These are phyloP conservation scores for Sarocladiaceae sp. DNA, from an alignment of 2,329 filamentous ascomycete genomes.

Conservation along the genomic window DNA sequence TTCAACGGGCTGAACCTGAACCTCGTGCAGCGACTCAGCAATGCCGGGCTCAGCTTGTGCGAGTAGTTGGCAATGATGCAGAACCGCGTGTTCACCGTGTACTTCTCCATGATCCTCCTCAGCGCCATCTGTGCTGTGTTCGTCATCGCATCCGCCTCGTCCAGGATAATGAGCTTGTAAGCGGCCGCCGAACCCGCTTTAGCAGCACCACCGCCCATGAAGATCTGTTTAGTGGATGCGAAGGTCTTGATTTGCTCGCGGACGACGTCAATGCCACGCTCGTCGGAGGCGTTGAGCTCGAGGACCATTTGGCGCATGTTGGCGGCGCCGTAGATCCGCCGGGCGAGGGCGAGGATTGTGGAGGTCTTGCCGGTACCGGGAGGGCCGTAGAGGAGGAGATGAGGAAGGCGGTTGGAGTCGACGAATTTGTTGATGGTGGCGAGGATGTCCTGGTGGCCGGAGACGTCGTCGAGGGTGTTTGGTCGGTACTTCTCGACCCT, in stretches of 20 bases:
- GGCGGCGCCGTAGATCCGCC: slow-evolving; percentile 82
- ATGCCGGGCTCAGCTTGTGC: slow-evolving; percentile 89
- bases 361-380: slow-evolving; percentile 97
- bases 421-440: slow-evolving; percentile 97
- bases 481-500: slow-evolving; percentile 98
- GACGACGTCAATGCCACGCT: slow-evolving; percentile 95
- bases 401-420: slow-evolving; percentile 86
- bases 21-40: slow-evolving; percentile 87
- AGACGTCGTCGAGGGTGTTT: slow-evolving; percentile 82
- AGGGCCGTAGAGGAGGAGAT: slow-evolving; percentile 93
- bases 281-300: slow-evolving; percentile 94
- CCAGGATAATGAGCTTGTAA: slow-evolving; percentile 94
- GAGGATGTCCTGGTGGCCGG: slow-evolving; percentile 94
- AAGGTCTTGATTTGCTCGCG: slow-evolving; percentile 99
- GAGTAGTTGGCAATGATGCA: slow-evolving; percentile 99
- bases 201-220: slow-evolving; percentile 54
- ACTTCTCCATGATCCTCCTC: slow-evolving; percentile 97
- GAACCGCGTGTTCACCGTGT: slow-evolving; percentile 95
- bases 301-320: slow-evolving; percentile 99
- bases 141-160: slow-evolving; percentile 99
- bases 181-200: slow-evolving; percentile 51
- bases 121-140: slow-evolving; percentile 96
- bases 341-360: slow-evolving; percentile 85
- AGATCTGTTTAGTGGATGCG: slow-evolving; percentile 96
- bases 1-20: slow-evolving; percentile 95